Evolutionary conservation across 345 rosid species (phyloP).

Genomic region (Brassica carinata): DNA sequence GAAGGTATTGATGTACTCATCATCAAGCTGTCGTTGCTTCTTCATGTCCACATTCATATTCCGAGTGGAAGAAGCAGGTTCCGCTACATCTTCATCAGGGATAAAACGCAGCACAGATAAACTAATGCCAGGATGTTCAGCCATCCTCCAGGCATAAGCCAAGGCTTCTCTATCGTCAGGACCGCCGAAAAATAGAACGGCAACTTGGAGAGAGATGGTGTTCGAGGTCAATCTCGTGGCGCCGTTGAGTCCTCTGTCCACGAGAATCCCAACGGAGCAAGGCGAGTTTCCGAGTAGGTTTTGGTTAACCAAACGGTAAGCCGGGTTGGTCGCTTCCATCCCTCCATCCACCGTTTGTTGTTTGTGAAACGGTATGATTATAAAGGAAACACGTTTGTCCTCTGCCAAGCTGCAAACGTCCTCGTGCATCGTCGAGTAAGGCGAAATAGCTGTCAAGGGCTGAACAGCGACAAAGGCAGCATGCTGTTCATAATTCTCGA

Average conservation of each 20-base stretch:
- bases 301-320: conserved; percentile 75
- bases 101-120: conserved; percentile 66
- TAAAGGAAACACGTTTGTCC: conserved; percentile 75
- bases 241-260: conserved; percentile 80
- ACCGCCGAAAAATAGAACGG: conserved; percentile 78
- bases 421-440: conserved; percentile 95
- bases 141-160: conserved; percentile 84
- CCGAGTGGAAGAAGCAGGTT: conserved; percentile 2
- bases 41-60: conserved; percentile 38
- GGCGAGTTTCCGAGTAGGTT: conserved; percentile 74
- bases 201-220: conserved; percentile 63
- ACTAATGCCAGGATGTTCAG: conserved; percentile 64
- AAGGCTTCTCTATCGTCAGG: conserved; percentile 87
- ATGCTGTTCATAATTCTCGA: conserved; percentile 82
- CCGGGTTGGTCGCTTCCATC: conserved; percentile 94
- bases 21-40: conserved; percentile 57
- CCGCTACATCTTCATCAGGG: conserved; percentile 48
- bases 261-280: conserved; percentile 86
- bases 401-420: conserved; percentile 87
- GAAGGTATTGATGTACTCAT: conserved; percentile 58
- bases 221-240: conserved; percentile 53
- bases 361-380: conserved; percentile 90
- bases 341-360: conserved; percentile 95
- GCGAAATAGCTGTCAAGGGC: conserved; percentile 89
- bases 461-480: conserved; percentile 60